Percentiles rank a stretch among this genome's conserved stretches.
Conservation (phyloP, 1,284 basidiomycete species). For the Peniophora sp. region DNA sequence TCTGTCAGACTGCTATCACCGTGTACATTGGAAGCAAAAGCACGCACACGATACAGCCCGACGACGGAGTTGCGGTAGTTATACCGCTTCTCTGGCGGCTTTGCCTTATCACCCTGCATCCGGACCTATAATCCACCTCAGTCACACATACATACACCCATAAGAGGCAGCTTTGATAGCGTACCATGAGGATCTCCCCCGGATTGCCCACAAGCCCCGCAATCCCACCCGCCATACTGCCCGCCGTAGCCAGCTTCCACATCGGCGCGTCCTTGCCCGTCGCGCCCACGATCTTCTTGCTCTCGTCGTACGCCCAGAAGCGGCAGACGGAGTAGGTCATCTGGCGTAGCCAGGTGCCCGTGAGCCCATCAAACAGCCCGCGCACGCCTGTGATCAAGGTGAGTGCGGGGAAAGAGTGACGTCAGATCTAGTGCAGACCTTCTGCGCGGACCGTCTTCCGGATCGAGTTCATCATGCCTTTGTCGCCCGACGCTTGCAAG, state of each 20-base stretch:
- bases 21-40: not conserved
- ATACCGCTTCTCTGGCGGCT: slow-evolving; percentile 74
- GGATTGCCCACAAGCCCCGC: slow-evolving; percentile 84
- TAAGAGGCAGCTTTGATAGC: not conserved
- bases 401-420: slow-evolving; percentile 1
- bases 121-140: slow-evolving; percentile 59
- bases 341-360: slow-evolving; percentile 85
- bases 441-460: slow-evolving; percentile 70
- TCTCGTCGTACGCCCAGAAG: slow-evolving; percentile 91
- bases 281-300: slow-evolving; percentile 75
- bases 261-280: slow-evolving; percentile 53
- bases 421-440: slow-evolving; percentile 35
- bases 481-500: slow-evolving; percentile 81
- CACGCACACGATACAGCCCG: slow-evolving; percentile 68
- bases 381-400: slow-evolving; percentile 37
- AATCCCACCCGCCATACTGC: slow-evolving; percentile 77
- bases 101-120: slow-evolving; percentile 84
- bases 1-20: not conserved
- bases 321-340: slow-evolving; percentile 91
- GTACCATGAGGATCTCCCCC: slow-evolving; percentile 41
- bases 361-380: slow-evolving; percentile 81
- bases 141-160: slow-evolving; percentile 54
- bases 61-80: slow-evolving; percentile 86
- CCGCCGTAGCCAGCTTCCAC: slow-evolving; percentile 77
- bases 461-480: slow-evolving; percentile 75